Evolutionary conservation across 2,329 filamentous ascomycete species (phyloP).

Genomic region (Nemania abortiva): DNA sequence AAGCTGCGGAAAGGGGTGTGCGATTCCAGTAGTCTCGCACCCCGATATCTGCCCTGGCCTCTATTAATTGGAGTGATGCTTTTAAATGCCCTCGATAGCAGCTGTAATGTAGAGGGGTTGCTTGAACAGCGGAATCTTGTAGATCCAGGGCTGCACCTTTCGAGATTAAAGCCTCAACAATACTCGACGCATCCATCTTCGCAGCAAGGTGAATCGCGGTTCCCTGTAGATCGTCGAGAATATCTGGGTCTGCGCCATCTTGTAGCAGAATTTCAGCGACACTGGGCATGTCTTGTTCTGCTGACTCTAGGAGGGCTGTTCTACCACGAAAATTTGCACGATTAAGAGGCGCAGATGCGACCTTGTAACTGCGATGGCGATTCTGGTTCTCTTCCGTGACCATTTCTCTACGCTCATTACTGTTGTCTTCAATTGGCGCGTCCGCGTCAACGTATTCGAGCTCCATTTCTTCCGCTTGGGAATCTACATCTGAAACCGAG

Average conservation of each 20-base stretch:
- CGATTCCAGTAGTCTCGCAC: neutral
- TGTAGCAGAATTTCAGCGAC: neutral
- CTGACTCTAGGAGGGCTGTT: neutral
- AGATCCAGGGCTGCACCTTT: neutral
- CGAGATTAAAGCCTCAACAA: neutral
- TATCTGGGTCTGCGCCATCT: neutral
- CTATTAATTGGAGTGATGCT: neutral
- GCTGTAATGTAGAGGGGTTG: neutral
- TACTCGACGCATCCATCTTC: neutral
- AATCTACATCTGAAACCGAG: no score
- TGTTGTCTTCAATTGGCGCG: no score
- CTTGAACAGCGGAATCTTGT: neutral
- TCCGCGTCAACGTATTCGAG: neutral
- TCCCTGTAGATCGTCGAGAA: neutral
- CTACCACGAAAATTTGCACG: neutral
- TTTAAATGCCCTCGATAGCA: neutral
- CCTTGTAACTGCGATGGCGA: no score
- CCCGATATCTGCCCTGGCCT: neutral
- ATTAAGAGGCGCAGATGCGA: neutral
- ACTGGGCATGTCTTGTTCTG: neutral
- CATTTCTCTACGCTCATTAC: no score
- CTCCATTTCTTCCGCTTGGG: no score
- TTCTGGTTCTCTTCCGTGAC: no score
- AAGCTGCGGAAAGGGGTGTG: neutral
- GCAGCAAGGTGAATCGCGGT: neutral